Percentiles rank a stretch among this genome's conserved stretches.
Conservation (phyloP, 1,284 basidiomycete genomes). For the Ganoderma multipileum region DNA sequence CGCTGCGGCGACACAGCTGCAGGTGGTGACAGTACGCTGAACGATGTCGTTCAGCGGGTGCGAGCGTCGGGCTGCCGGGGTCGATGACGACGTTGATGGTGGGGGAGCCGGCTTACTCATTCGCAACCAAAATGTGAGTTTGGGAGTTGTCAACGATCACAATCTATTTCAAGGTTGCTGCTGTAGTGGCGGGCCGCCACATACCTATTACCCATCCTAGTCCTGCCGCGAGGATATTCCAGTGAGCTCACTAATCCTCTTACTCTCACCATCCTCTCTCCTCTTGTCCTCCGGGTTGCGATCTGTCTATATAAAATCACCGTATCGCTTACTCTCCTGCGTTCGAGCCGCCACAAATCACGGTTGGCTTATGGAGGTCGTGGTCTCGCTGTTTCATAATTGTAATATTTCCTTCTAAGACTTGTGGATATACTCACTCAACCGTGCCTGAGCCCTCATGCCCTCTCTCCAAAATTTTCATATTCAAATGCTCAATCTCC, state of each 20-base stretch:
- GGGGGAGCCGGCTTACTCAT: background rate
- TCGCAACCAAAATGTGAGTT: background rate
- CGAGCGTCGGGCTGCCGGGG: background rate
- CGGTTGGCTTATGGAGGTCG: too few relatives aligned
- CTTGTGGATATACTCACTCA: too few relatives aligned
- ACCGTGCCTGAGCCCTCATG: too few relatives aligned
- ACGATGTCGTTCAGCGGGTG: background rate
- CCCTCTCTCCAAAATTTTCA: too few relatives aligned
- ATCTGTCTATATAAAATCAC: too few relatives aligned
- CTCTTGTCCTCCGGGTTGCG: too few relatives aligned
- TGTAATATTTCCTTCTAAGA: too few relatives aligned
- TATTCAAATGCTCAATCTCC: too few relatives aligned
- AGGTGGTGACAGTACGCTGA: background rate
- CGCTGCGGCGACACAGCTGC: background rate
- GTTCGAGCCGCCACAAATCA: too few relatives aligned
- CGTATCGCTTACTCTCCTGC: too few relatives aligned
- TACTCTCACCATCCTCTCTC: background rate
- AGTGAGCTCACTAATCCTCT: background rate
- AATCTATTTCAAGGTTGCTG: background rate
- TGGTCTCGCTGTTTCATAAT: too few relatives aligned
- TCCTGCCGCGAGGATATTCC: background rate
- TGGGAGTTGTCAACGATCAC: background rate
- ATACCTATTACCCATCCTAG: background rate
- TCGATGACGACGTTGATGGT: background rate
- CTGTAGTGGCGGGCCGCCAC: background rate